Percentiles rank a stretch among this genome's conserved stretches.
These are phyloP conservation scores for Hemileccinum impolitum DNA, from an alignment of 768 basidiomycete genomes.

Conservation along the genomic window DNA sequence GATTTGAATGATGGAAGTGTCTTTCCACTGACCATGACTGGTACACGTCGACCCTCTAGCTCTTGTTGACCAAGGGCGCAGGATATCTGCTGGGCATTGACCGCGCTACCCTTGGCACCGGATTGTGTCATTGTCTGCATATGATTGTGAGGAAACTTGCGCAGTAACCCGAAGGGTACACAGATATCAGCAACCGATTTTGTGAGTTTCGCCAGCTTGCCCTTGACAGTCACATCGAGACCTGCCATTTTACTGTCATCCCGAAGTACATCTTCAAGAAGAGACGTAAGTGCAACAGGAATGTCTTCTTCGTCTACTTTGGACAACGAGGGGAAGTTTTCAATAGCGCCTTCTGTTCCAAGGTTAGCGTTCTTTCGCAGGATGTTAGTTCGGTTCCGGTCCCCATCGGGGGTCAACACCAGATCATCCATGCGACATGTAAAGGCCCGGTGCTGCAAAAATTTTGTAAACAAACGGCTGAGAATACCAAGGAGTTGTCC, in stretches of 20 bases:
- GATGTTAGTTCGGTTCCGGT: slow-evolving; percentile 63
- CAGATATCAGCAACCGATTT: slow-evolving; percentile 86
- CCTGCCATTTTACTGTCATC: slow-evolving; percentile 98
- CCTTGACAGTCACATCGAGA: slow-evolving; percentile 89
- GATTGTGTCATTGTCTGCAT: slow-evolving; percentile 99
- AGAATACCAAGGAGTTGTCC: slow-evolving; percentile 91
- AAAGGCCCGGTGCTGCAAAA: slow-evolving; percentile 94
- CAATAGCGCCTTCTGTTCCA: slow-evolving; percentile 86
- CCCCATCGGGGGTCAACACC: slow-evolving; percentile 79
- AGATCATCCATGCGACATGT: slow-evolving; percentile 99
- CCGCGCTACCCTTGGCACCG: slow-evolving; percentile 96
- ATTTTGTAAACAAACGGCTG: slow-evolving; percentile 94
- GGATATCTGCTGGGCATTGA: slow-evolving; percentile 98
- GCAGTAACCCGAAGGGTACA: slow-evolving; percentile 82
- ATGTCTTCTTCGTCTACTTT: slow-evolving; percentile 51
- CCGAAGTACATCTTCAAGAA: slow-evolving; percentile 88
- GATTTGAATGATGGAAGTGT: slow-evolving; percentile 95
- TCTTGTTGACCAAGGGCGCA: slow-evolving; percentile 97
- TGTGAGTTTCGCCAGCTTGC: slow-evolving; percentile 79
- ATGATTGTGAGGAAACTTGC: slow-evolving; percentile 96
- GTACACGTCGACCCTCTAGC: slow-evolving; percentile 96
- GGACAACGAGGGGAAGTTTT: slow-evolving; percentile 79
- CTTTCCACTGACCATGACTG: slow-evolving; percentile 98
- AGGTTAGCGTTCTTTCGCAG: slow-evolving; percentile 63
- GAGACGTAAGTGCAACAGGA: slow-evolving; percentile 50